Evolutionary conservation across 2,329 filamentous ascomycete species (phyloP), one percentile per base, ranked within the genome.

Genomic region (Hymenoscyphus infarciens): DNA sequence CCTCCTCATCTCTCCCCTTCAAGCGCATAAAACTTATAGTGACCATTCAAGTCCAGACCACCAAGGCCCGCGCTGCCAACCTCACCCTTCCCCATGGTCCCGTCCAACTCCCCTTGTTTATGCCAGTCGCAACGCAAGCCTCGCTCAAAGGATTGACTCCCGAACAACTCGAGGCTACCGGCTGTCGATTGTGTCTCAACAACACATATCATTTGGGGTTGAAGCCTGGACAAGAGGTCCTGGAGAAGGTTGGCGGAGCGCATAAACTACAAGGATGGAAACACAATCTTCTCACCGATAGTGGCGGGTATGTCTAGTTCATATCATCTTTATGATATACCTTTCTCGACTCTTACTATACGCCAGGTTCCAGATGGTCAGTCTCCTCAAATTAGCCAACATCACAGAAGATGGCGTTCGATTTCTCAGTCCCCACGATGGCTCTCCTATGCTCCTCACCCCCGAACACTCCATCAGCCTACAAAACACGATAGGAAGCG

Each of bases 191-290:
- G 52, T 99, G 95, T 75, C 80, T 99, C 67, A 99, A 99, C 79
- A 99, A 99, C 77, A 99, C 95, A 13, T 99, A 99, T 74, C 95
- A 99, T 75, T 80, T 99, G 64, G 95, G 95, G 10, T 80, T 99
- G 61, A 98, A 97, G 77, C 95, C 95, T 0, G 96, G 95, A 0
- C 93, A 98, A 75, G 88, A 91, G 42, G 90, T 93, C 5, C 82
- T 99, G 22, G 91, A 96, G 70, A 84, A 88, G 1, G 83, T 98
- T 59, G 95, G 95, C 53, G 95, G 96, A 61, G 95, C 95, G 31
- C 96, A 99, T 78, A 94, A 89, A 75, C 79, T 99, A 60, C 95
- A 99, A 76, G 91, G 91, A 77, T 99, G 96, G 95, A 87, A 90
- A 65, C 87, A 96, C 75, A 99, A 99, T 77, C 90, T 99, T 68